Base-by-base conservation (phyloP, 805 yeast species). In the Candida pini region DNA sequence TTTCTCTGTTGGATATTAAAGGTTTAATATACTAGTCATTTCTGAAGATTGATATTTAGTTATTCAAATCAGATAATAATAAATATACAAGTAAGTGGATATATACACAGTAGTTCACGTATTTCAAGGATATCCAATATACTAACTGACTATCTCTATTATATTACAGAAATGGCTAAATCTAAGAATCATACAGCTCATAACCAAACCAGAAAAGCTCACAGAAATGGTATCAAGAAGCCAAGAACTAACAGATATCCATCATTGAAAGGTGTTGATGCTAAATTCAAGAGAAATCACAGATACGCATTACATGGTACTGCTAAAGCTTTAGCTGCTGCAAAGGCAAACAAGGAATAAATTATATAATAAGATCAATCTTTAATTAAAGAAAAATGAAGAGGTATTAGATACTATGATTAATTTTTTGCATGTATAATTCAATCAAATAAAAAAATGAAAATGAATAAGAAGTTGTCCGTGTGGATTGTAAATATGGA, bases 161-260 rank as follows among this genome's bases (percentile, higher is more conserved):
- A 8, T 16, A 17, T 28, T 32, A 26, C 62, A 64, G 69, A 61
- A 73, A 90, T 92, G 98, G 69, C 98, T 72, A 92, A 92, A 78
- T 90, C 97, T 58, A 92, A 92, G 96, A 92, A 92, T 77, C 97
- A 92, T 72, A 92, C 98, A 74, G 89, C 88, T 75, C 98, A 92
- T 76, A 92, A 92, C 94, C 97, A 90, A 76, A 85, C 83, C 88
- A 84, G 73, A 70, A 92, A 92, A 94, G 97, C 97, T 65, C 98
- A 92, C 97, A 89, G 82, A 69, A 92, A 92, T 84, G 98, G 98
- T 78, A 90, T 92, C 78, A 90, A 90, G 85, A 92, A 90, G 89
- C 96, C 97, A 62, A 85, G 78, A 81, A 82, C 96, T 66, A 73
- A 79, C 95, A 89, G 86, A 78, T 88, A 90, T 81, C 96, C 96